phyloP scores from a whole-genome alignment of 495 filamentous ascomycete genomes.

The Neurospora sp. region DNA sequence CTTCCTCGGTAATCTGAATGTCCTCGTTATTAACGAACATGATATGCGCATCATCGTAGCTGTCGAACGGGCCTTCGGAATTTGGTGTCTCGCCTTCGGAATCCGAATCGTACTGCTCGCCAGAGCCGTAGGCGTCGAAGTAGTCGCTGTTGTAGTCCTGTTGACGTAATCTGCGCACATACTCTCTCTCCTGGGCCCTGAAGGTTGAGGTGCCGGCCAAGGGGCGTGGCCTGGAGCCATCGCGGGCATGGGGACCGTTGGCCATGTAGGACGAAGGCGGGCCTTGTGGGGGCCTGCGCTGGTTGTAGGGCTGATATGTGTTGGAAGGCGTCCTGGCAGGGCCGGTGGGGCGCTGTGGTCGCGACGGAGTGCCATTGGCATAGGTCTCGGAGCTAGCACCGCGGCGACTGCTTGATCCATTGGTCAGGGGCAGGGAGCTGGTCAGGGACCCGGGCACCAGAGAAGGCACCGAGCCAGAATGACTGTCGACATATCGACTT shows the following conservation, averaged over 20 bases:
- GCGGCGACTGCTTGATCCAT: conserved; percentile 26
- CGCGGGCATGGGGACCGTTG: conserved; percentile 61
- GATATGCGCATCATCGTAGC: conserved; percentile 86
- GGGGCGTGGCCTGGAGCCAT: conserved; percentile 78
- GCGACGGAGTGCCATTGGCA: conserved; percentile 16
- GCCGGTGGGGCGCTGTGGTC: conserved; percentile 25
- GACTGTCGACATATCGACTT: conserved; percentile 29
- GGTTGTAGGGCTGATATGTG: conserved; percentile 37
- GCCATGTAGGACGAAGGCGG: conserved; percentile 23
- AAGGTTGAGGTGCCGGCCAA: conserved; percentile 51
- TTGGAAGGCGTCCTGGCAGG: conserved; percentile 37
- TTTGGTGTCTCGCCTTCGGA: conserved; percentile 77
- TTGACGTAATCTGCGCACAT: conserved; percentile 37
- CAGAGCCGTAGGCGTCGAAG: conserved; percentile 59
- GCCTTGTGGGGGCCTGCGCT: conserved; percentile 24
- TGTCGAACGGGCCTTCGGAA: conserved; percentile 70
- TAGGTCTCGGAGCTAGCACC: conserved; percentile 9
- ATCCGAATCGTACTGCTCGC: conserved; percentile 69
- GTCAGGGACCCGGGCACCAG: conserved; percentile 27
- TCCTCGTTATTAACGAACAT: conserved; percentile 78
- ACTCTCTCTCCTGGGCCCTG: conserved; percentile 38
- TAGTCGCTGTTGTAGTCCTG: conserved; percentile 62
- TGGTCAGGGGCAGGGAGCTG: conserved; percentile 7
- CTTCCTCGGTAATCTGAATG: conserved; percentile 76
- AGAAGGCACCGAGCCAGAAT: conserved; percentile 27